These are phyloP conservation scores for Gloeostereum incarnatum DNA, from an alignment of 768 basidiomycete genomes.

Conservation along the genomic window DNA sequence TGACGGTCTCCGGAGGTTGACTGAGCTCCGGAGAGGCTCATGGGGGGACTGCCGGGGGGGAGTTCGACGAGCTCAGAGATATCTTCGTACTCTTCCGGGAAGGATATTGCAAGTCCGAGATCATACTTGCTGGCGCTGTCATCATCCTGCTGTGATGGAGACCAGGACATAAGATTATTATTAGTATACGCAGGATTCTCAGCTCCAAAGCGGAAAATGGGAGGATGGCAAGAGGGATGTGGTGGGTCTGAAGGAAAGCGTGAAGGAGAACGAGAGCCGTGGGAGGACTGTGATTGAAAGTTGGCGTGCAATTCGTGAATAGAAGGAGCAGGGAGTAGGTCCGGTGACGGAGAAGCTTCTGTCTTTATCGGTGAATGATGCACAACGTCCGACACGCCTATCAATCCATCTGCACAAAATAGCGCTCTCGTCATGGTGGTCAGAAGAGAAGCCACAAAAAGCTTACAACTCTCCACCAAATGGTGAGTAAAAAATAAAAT, in stretches of 20 bases:
- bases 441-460: too few relatives aligned
- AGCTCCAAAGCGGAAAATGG: neutral
- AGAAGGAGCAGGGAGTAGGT: slow-evolving; percentile 26
- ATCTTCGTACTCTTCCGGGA: slow-evolving; percentile 59
- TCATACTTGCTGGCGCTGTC: neutral
- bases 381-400: neutral
- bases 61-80: slow-evolving; percentile 43
- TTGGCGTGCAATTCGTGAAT: slow-evolving; percentile 27
- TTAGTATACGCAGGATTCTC: neutral
- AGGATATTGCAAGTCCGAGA: slow-evolving; percentile 25
- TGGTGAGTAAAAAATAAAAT: too few relatives aligned
- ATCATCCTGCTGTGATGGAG: slow-evolving; percentile 1
- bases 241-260: slow-evolving; percentile 21
- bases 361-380: slow-evolving; percentile 27
- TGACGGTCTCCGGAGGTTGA: slow-evolving; percentile 29
- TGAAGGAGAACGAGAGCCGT: slow-evolving; percentile 21
- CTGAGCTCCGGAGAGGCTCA: slow-evolving; percentile 14
- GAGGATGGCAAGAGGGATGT: slow-evolving; percentile 3
- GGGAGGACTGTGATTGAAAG: slow-evolving; percentile 21
- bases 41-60: slow-evolving; percentile 15
- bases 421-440: too few relatives aligned
- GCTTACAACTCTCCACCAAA: too few relatives aligned
- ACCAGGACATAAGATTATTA: neutral
- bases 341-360: slow-evolving; percentile 32
- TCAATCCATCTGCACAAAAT: too few relatives aligned